phyloP scores from a whole-genome alignment of 2,329 filamentous ascomycete genomes.

The Nigrospora osmanthi region DNA sequence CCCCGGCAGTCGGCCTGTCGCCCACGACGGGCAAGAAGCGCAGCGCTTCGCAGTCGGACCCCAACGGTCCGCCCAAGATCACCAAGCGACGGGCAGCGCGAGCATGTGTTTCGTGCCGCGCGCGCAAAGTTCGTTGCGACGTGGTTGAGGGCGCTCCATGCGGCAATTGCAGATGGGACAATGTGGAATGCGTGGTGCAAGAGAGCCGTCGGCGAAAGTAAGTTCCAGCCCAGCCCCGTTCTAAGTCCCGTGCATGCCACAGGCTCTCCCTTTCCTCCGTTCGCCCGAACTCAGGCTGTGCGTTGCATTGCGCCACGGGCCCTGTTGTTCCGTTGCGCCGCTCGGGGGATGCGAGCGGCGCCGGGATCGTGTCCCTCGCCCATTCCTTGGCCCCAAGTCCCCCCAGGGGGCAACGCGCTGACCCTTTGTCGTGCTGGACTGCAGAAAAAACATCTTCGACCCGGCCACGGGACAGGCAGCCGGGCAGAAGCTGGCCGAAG shows the following conservation, averaged over 20 bases:
- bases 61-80: slow-evolving; percentile 34
- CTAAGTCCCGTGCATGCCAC: not conserved
- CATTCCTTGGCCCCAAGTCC: no score
- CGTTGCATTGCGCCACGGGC: no score
- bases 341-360: no score
- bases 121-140: slow-evolving; percentile 88
- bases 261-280: not conserved
- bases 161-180: slow-evolving; percentile 77
- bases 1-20: slow-evolving; percentile 7
- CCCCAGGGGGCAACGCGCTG: slow-evolving; percentile 3
- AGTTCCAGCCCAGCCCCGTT: slow-evolving; percentile 28
- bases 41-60: slow-evolving; percentile 19
- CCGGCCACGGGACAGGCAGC: slow-evolving; percentile 11
- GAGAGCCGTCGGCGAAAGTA: slow-evolving; percentile 83
- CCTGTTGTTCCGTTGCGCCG: no score
- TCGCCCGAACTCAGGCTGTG: no score
- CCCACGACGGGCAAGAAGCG: slow-evolving; percentile 19
- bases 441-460: slow-evolving; percentile 23
- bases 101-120: slow-evolving; percentile 81
- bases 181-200: slow-evolving; percentile 68
- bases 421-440: slow-evolving; percentile 14
- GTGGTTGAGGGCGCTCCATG: slow-evolving; percentile 84
- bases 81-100: slow-evolving; percentile 82
- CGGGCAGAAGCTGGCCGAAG: slow-evolving; percentile 32
- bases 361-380: no score